phyloP scores from a whole-genome alignment of 1,284 basidiomycete species.

The Rhodotorula sp. region DNA sequence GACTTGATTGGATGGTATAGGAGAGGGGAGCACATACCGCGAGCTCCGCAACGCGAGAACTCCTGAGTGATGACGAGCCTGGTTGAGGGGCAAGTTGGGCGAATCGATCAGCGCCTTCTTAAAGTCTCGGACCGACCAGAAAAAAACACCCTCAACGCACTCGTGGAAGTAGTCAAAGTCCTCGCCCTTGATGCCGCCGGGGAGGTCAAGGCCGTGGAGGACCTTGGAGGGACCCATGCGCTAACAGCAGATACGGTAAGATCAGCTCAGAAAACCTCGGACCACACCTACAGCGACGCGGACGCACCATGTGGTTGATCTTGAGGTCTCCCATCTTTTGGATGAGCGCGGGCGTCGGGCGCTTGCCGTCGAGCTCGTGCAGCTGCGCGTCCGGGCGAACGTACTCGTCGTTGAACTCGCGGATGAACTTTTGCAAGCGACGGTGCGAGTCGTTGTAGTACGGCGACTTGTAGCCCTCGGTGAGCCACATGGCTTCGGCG shows the following conservation, averaged over 20 bases:
- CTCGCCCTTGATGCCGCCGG: slow-evolving; percentile 82
- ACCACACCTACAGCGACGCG: not conserved
- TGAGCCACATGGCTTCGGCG: slow-evolving; percentile 79
- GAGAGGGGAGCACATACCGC: slow-evolving; percentile 52
- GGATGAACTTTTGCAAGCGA: slow-evolving; percentile 49
- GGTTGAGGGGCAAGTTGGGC: not conserved
- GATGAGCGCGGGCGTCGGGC: slow-evolving; percentile 47
- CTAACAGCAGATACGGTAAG: not conserved
- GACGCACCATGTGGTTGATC: slow-evolving; percentile 69
- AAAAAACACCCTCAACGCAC: slow-evolving; percentile 15
- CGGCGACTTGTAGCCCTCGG: slow-evolving; percentile 71
- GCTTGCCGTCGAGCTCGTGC: slow-evolving; percentile 45
- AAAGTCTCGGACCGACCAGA: not conserved
- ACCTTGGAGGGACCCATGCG: slow-evolving; percentile 76
- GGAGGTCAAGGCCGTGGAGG: slow-evolving; percentile 69
- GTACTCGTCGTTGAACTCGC: slow-evolving; percentile 44
- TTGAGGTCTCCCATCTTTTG: slow-evolving; percentile 56
- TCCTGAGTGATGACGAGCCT: slow-evolving; percentile 76
- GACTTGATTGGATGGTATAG: too few relatives aligned
- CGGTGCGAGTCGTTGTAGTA: slow-evolving; percentile 63
- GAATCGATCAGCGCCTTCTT: not conserved
- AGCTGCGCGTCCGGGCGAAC: slow-evolving; percentile 44
- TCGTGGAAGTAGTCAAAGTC: slow-evolving; percentile 88
- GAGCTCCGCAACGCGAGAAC: slow-evolving; percentile 68
- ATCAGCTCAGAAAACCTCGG: not conserved